Evolutionary conservation across 352 stramenopile genomes (phyloP), one percentile per base, ranked within the genome.

Genomic region (Phytophthora agathidicida): DNA sequence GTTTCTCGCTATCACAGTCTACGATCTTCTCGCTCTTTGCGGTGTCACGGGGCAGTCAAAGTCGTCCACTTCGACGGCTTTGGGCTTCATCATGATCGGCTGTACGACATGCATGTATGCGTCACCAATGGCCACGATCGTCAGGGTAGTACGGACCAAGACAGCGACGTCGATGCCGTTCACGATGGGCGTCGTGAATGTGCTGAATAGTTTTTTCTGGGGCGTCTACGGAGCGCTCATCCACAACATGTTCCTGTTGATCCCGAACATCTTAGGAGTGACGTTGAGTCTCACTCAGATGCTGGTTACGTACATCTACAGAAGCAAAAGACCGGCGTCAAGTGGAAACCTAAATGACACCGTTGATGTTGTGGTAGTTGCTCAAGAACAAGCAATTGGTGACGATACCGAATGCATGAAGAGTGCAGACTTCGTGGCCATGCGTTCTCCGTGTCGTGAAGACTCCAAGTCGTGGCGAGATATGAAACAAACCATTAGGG

Each of bases 81-180:
- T 85, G 16, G 77, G 77, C 7, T 80, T 66, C 54, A 64, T 80
- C 20, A 70, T 62, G 9, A 79, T 82, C 19, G 68, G 49, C 0
- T 75, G 68, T 1, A 82, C 69, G 16, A 57, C 80, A 7, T 23
- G 81, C 9, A 64, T 86, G 35, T 89, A 84, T 39, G 65, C 68
- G n/a, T 88, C 80, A 0, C 77, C 75, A 2, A 75, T 91, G 45
- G 68, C 65, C 6, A 75, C 65, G 9, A 75, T 91, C 31, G 56
- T 57, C 22, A 52, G 64, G 9, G 64, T 73, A 1, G 36, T 73
- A 2, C 33, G 26, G 3, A 69, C 59, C 35, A 73, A 73, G 24
- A 62, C 47, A 1, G 35, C 47, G 20, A 54, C 52, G 5, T 69
- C 46, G 2, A 68, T 73, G 33, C 64, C 64, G 3, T 59, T 66